Conservation (phyloP, 2,329 filamentous ascomycete genomes). For the Dactylellina drechsleri region DNA sequence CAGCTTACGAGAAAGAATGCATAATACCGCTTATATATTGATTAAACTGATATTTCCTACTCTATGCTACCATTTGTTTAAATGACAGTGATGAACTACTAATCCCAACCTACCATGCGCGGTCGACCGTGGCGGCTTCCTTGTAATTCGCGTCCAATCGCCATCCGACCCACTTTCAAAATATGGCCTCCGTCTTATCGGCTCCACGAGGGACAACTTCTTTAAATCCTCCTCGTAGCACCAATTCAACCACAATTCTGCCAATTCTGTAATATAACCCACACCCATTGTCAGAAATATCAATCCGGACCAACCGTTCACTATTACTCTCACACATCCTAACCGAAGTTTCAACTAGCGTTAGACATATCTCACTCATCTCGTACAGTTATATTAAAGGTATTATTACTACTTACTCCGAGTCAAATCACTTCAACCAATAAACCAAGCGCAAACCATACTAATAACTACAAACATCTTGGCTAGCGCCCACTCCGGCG, state of each 20-base stretch:
- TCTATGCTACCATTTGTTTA: no score
- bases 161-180: neutral
- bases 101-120: no score
- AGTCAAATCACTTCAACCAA: neutral
- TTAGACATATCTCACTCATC: neutral
- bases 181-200: neutral
- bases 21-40: no score
- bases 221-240: neutral
- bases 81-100: no score
- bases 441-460: neutral
- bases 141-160: neutral
- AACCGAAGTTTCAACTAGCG: no score
- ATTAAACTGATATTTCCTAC: no score
- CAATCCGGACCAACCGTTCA: slow-evolving; percentile 1
- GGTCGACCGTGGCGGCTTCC: neutral
- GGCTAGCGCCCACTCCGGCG: slow-evolving; percentile 5
- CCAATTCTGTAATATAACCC: neutral
- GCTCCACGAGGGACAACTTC: neutral
- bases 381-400: neutral
- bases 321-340: neutral
- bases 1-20: no score
- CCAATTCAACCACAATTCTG: slow-evolving; percentile 5
- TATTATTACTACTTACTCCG: neutral
- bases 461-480: neutral
- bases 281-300: neutral